phyloP scores from a whole-genome alignment of 2,329 filamentous ascomycete species.

The Sporothrix brunneoviolacea region DNA sequence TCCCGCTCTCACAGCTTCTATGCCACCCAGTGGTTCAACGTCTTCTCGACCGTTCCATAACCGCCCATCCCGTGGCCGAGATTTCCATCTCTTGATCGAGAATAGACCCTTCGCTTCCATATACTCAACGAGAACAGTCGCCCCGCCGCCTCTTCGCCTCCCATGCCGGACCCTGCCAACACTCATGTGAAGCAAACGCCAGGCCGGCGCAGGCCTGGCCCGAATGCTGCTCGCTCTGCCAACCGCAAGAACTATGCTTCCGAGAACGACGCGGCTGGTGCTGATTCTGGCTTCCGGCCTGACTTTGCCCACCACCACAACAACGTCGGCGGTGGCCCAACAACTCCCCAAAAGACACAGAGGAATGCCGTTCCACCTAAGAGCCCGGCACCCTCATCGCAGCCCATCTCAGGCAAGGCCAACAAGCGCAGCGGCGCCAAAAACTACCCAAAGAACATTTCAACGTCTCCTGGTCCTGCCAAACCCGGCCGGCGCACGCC shows the following conservation, averaged over 20 bases:
- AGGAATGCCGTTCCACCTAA: slow-evolving; percentile 21
- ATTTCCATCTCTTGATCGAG: no score
- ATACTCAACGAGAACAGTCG: neutral
- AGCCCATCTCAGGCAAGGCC: slow-evolving; percentile 21
- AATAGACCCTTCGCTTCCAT: no score
- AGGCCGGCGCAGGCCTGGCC: slow-evolving; percentile 35
- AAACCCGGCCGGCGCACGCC: slow-evolving; percentile 39
- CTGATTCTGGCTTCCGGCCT: slow-evolving; percentile 29
- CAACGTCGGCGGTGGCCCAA: slow-evolving; percentile 1
- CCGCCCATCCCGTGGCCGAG: no score
- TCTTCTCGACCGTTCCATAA: neutral
- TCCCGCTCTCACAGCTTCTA: slow-evolving; percentile 2
- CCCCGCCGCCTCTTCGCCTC: slow-evolving; percentile 7
- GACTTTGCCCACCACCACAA: slow-evolving; percentile 20
- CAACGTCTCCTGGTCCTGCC: slow-evolving; percentile 36
- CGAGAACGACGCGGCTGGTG: slow-evolving; percentile 43
- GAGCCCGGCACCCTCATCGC: slow-evolving; percentile 22
- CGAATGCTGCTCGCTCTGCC: slow-evolving; percentile 29
- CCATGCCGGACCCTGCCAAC: slow-evolving; percentile 28
- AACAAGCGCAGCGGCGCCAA: slow-evolving; percentile 26
- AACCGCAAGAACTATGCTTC: slow-evolving; percentile 52
- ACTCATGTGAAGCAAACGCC: slow-evolving; percentile 28
- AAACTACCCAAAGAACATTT: slow-evolving; percentile 25
- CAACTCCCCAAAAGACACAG: slow-evolving; percentile 15
- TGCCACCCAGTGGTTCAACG: slow-evolving; percentile 1